Evolutionary conservation across 495 filamentous ascomycete genomes (phyloP).

Genomic region (Entonaema liquescens): DNA sequence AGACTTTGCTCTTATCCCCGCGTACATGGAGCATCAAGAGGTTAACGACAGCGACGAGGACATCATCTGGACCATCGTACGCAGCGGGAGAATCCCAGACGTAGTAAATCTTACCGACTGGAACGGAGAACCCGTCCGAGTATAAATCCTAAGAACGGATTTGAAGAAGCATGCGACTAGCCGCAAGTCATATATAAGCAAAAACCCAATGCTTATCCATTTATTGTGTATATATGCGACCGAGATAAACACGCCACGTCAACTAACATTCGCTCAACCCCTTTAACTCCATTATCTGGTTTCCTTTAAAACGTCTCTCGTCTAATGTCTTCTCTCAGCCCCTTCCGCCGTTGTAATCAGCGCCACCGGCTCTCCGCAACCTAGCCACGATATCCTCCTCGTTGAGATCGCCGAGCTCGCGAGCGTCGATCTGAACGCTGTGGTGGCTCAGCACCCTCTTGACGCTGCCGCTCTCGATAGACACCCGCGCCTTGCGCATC

Average conservation of each 20-base stretch:
- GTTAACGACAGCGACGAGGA: slow-evolving; percentile 65
- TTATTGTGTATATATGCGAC: slow-evolving; percentile 34
- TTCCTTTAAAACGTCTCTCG: background rate
- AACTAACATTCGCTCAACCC: background rate
- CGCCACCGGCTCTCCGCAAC: slow-evolving; percentile 64
- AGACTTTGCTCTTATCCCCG: slow-evolving; percentile 65
- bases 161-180: background rate
- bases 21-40: slow-evolving; percentile 65
- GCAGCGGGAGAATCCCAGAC: slow-evolving; percentile 59
- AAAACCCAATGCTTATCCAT: slow-evolving; percentile 20
- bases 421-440: slow-evolving; percentile 61
- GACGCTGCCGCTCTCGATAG: slow-evolving; percentile 65
- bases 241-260: slow-evolving; percentile 6
- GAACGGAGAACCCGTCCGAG: slow-evolving; percentile 46
- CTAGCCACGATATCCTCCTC: slow-evolving; percentile 61
- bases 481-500: slow-evolving; percentile 67
- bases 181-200: slow-evolving; percentile 1
- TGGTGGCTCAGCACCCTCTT: slow-evolving; percentile 64
- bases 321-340: slow-evolving; percentile 38
- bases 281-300: slow-evolving; percentile 4
- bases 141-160: slow-evolving; percentile 3
- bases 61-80: slow-evolving; percentile 62
- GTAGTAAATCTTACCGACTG: slow-evolving; percentile 63
- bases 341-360: slow-evolving; percentile 67
- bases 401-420: slow-evolving; percentile 60